phyloP scores from a whole-genome alignment of 108 stramenopile species.

The Nitzschia sp. region DNA sequence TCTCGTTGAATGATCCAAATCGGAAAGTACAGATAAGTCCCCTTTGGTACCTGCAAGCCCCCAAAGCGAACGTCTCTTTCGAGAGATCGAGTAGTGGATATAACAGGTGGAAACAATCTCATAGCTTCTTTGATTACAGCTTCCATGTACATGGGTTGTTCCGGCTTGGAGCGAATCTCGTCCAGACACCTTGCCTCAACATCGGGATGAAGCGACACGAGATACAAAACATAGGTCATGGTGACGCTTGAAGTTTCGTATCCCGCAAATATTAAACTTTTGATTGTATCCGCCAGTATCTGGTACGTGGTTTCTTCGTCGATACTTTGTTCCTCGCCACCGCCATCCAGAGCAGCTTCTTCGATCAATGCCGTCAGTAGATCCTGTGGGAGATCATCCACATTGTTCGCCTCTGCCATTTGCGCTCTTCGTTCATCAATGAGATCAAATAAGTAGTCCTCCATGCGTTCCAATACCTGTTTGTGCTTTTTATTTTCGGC shows the following conservation, averaged over 20 bases:
- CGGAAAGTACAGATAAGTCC: slow-evolving; percentile 37
- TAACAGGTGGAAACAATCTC: slow-evolving; percentile 39
- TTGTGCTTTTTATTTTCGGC: slow-evolving; percentile 8
- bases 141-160: slow-evolving; percentile 36
- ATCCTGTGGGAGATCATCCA: slow-evolving; percentile 7
- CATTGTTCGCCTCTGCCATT: slow-evolving; percentile 5
- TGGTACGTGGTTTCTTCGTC: slow-evolving; percentile 6
- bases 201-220: slow-evolving; percentile 39
- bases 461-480: neutral
- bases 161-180: slow-evolving; percentile 22
- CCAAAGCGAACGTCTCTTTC: slow-evolving; percentile 32
- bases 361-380: slow-evolving; percentile 17
- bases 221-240: slow-evolving; percentile 51
- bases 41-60: slow-evolving; percentile 25
- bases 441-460: neutral
- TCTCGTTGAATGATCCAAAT: slow-evolving; percentile 46
- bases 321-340: slow-evolving; percentile 4
- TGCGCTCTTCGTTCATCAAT: neutral
- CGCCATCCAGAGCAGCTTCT: neutral
- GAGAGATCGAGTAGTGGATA: slow-evolving; percentile 40
- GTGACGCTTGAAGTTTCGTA: slow-evolving; percentile 57
- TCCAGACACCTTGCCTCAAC: slow-evolving; percentile 26
- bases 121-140: slow-evolving; percentile 52
- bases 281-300: slow-evolving; percentile 5
- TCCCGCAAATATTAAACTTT: slow-evolving; percentile 51